Base-by-base conservation (phyloP, 2,329 filamentous ascomycete species). In the Botrytis tulipae region DNA sequence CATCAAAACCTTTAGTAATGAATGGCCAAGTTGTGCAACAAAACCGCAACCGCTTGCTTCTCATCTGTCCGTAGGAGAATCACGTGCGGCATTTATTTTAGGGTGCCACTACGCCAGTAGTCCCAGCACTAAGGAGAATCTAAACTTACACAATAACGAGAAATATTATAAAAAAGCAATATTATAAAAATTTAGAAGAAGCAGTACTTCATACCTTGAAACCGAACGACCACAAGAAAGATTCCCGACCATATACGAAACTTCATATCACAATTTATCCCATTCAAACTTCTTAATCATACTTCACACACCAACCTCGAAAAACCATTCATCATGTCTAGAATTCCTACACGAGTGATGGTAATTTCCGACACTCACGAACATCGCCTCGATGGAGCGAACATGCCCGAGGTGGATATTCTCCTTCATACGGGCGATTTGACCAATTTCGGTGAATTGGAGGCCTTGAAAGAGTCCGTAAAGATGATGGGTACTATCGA, bases 401-500 rank as follows among this genome's bases (percentile, higher is more conserved):
- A n/a, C 7, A 72, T 77, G 61, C 77, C 77, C 22, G 16, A 76
- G 12, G 79, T 78, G 18, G 82, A 84, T 57, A 77, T 84, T 10
- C 75, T 83, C 10, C 76, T 84, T 10, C 81, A 84, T 70, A 81
- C 80, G 44, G 82, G 83, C 12, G 82, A 84, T 73, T 72, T 84
- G 3, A 83, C 82, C 1, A 79, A 82, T 62, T 77, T 78, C 16
- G 78, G 78, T 4, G 75, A 71, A 32, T 69, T 81, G 1, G 29
- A 74, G 6, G 75, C 81, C 51, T 81, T 80, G 72, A 68, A 74
- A 29, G 72, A 77, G 1, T 74, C 77, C 10, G 51, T 84, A 0
- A 71, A 74, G 22, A 78, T 79, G 76, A 42, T 78, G 6, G 70
- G 70, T 18, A 77, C 78, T 1, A 84, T 87, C 48, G 80, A 86